Conservation (phyloP, 257 asterid genomes). For the Jaltomata sinuosa region DNA sequence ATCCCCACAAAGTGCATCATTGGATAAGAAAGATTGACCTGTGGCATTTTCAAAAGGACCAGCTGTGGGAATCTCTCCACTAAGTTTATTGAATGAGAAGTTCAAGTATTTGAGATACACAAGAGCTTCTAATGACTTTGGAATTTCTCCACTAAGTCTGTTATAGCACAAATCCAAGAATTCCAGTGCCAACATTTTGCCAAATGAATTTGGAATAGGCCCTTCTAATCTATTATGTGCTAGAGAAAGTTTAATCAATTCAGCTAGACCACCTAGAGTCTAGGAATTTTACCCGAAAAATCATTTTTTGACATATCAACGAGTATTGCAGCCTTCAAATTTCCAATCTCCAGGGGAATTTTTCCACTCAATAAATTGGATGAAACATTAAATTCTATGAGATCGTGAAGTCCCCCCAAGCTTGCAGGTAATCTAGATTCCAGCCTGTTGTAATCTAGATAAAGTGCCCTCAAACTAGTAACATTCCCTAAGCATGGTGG, state of each 20-base stretch:
- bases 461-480: background rate
- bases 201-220: background rate
- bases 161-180: background rate
- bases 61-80: no score
- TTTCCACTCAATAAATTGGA: background rate
- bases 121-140: background rate
- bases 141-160: background rate
- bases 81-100: background rate
- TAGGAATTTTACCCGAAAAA: background rate
- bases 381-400: background rate
- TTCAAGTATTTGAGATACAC: background rate
- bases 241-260: background rate
- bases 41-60: no score
- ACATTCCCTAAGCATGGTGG: background rate
- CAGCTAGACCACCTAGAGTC: background rate
- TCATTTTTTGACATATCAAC: background rate
- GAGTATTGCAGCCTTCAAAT: background rate
- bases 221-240: background rate
- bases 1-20: no score
- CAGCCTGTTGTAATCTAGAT: background rate
- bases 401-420: background rate
- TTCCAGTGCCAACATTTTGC: background rate
- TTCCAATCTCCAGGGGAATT: background rate
- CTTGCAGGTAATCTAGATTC: background rate
- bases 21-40: no score